phyloP scores from a whole-genome alignment of 306 rosid species.

The Sindora glabra region DNA sequence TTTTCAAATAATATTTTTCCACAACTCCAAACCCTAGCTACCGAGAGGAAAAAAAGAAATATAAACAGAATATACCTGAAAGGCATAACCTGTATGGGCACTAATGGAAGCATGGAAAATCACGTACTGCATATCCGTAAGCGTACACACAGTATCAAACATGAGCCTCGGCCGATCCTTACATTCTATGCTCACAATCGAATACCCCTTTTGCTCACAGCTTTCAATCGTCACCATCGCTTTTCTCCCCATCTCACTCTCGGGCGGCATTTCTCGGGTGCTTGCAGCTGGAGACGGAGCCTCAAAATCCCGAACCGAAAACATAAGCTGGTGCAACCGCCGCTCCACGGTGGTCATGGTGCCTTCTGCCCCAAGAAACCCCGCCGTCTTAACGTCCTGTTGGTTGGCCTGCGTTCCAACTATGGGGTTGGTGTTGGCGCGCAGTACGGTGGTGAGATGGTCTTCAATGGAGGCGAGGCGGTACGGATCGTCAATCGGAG shows the following conservation, averaged over 20 bases:
- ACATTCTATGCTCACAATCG: conserved; percentile 46
- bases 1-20: no score
- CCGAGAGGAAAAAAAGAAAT: background rate
- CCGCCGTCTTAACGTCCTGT: conserved; percentile 34
- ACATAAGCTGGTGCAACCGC: conserved; percentile 66
- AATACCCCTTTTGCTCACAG: conserved; percentile 53
- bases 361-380: conserved; percentile 29
- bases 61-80: conserved; percentile 31
- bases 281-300: no score
- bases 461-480: conserved; percentile 47
- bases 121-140: conserved; percentile 62
- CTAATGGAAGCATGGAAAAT: conserved; percentile 57
- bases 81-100: conserved; percentile 32
- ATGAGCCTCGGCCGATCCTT: conserved; percentile 63
- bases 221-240: conserved; percentile 40
- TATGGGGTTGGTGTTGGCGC: conserved; percentile 21
- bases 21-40: no score
- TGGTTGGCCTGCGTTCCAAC: conserved; percentile 6
- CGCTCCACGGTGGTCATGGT: conserved; percentile 47
- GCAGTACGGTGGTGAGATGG: conserved; percentile 45
- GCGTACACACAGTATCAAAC: conserved; percentile 74
- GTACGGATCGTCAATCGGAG: conserved; percentile 40
- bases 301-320: conserved; percentile 43
- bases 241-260: conserved; percentile 25
- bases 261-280: no score